Conservation (phyloP, 2,329 filamentous ascomycete genomes). For the Drechslerella dactyloides region DNA sequence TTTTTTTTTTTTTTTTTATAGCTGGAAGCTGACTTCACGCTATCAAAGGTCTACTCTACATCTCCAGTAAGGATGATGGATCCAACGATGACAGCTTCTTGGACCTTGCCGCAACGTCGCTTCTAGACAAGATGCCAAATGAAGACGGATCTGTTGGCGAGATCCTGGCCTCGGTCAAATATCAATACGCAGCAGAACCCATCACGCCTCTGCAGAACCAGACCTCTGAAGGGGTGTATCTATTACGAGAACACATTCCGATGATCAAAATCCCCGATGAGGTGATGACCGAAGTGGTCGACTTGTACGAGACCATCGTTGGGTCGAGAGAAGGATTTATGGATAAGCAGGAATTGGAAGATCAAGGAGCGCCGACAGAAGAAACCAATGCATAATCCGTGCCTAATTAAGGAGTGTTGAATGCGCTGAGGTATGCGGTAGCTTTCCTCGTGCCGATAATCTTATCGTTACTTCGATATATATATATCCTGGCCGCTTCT, state of each 20-base stretch:
- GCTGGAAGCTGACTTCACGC: neutral
- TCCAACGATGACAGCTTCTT: conserved; percentile 10
- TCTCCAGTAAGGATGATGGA: conserved; percentile 18
- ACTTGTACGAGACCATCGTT: conserved; percentile 36
- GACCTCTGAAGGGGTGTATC: conserved; percentile 8
- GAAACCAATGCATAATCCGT: conserved; percentile 14
- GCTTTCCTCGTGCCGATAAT: too few relatives aligned
- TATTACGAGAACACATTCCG: conserved; percentile 16
- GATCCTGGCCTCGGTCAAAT: conserved; percentile 29
- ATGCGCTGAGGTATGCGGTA: neutral
- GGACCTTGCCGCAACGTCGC: conserved; percentile 19
- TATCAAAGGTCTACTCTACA: conserved; percentile 33
- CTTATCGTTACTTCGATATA: too few relatives aligned
- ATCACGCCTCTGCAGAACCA: neutral
- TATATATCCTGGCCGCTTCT: too few relatives aligned
- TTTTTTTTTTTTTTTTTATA: too few relatives aligned
- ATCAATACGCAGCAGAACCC: neutral
- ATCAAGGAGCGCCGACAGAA: conserved; percentile 5
- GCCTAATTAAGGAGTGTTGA: neutral
- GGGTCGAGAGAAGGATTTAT: conserved; percentile 40
- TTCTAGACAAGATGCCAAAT: conserved; percentile 20
- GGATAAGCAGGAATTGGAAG: conserved; percentile 17
- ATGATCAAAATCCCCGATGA: conserved; percentile 30
- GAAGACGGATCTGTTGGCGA: conserved; percentile 9
- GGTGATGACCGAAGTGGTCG: conserved; percentile 16